Evolutionary conservation across 257 asterid genomes (phyloP).

Genomic region (Salvia hispanica): DNA sequence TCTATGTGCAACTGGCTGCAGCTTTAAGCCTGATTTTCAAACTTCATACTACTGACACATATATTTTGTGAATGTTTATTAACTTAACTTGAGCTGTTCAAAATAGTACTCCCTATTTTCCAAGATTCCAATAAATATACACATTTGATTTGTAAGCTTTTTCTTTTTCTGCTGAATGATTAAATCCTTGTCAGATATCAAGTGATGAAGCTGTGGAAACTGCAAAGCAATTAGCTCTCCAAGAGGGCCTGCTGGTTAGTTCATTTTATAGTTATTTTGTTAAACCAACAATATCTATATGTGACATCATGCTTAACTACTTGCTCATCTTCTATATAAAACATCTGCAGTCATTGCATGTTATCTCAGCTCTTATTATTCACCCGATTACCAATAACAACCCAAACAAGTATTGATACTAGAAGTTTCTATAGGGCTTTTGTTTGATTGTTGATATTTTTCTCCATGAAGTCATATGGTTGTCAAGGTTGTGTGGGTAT

Average conservation of each 20-base stretch:
- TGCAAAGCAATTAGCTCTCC: conserved; percentile 90
- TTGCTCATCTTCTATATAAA: background rate
- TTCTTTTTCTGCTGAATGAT: conserved; percentile 14
- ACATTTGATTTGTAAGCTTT: background rate
- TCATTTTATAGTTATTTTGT: conserved; percentile 19
- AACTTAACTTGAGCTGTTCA: background rate
- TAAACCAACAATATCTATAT: conserved; percentile 6
- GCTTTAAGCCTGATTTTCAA: conserved; percentile 2
- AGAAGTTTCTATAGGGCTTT: background rate
- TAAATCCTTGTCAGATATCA: conserved; percentile 58
- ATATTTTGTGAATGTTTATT: conserved; percentile 8
- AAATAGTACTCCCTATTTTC: background rate
- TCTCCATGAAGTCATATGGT: background rate
- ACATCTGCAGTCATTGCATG: conserved; percentile 1
- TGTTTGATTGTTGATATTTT: background rate
- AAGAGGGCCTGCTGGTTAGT: conserved; percentile 95
- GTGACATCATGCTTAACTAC: conserved; percentile 3
- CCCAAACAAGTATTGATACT: background rate
- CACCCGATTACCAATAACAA: background rate
- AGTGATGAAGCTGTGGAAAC: conserved; percentile 88
- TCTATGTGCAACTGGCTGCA: conserved; percentile 6
- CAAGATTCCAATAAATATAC: background rate
- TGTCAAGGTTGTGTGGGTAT: background rate
- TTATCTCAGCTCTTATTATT: background rate
- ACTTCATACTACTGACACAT: background rate